Evolutionary conservation across 805 yeast genomes (phyloP).

Genomic region (Saccharomycopsis microspora): DNA sequence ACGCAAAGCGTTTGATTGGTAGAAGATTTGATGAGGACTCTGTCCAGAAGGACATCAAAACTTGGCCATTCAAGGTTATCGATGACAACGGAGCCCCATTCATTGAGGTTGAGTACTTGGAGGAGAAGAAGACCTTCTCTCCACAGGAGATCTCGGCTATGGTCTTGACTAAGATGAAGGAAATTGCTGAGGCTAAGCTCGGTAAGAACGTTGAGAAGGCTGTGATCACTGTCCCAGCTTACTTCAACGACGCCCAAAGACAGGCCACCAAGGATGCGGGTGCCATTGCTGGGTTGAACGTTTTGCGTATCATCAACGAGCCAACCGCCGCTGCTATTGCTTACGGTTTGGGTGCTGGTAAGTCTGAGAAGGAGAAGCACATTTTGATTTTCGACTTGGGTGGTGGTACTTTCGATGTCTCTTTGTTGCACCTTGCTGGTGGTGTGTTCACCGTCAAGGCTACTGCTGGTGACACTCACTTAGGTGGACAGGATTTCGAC

Average conservation of each 20-base stretch:
- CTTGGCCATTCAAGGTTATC: slow-evolving; percentile 74
- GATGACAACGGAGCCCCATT: slow-evolving; percentile 57
- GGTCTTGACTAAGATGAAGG: slow-evolving; percentile 76
- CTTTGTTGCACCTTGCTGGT: slow-evolving; percentile 83
- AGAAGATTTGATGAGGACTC: slow-evolving; percentile 64
- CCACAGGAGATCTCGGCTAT: slow-evolving; percentile 70
- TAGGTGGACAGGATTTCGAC: slow-evolving; percentile 99
- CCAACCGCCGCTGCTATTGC: slow-evolving; percentile 98
- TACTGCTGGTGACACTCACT: slow-evolving; percentile 98
- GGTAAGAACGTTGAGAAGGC: slow-evolving; percentile 65
- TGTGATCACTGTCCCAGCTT: slow-evolving; percentile 72
- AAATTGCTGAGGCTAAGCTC: slow-evolving; percentile 67
- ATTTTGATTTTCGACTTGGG: slow-evolving; percentile 92
- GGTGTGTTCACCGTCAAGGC: slow-evolving; percentile 97
- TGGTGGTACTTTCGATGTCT: slow-evolving; percentile 99
- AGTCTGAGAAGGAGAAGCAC: slow-evolving; percentile 70
- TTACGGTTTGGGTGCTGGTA: slow-evolving; percentile 93
- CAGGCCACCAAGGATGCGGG: slow-evolving; percentile 80
- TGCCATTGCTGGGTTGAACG: slow-evolving; percentile 71
- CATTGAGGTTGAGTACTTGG: slow-evolving; percentile 59
- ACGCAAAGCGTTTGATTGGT: slow-evolving; percentile 77
- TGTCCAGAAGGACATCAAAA: slow-evolving; percentile 83
- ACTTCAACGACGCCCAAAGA: slow-evolving; percentile 72
- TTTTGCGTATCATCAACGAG: slow-evolving; percentile 66
- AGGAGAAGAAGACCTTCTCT: slow-evolving; percentile 56